Evolutionary conservation across 1,284 basidiomycete genomes (phyloP), one percentile per base, ranked within the genome.

Genomic region (Paramarasmius palmivorus): DNA sequence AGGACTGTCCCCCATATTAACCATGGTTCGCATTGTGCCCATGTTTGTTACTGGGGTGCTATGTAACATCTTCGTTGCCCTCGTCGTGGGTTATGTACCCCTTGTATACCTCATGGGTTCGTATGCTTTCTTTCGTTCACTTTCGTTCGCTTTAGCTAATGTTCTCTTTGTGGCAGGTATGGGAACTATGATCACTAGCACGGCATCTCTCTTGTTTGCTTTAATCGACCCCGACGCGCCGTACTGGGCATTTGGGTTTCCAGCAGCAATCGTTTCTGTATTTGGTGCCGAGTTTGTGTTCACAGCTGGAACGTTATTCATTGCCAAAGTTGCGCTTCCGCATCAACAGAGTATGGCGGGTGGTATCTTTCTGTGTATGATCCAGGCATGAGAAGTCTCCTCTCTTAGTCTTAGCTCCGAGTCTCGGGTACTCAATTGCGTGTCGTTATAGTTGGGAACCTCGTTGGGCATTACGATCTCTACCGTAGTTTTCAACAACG

Each of bases 211-310:
- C 26, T 73, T 94, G 4, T 90, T 93, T 58, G 89, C 90, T 0
- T 63, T 91, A 7, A 84, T 93, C 54, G 63, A 81, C 15, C 78
- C 84, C 0, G 56, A 71, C 2, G 76, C 76, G 2, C 68, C 83
- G 1, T 95, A 89, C 66, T 94, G 92, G 91, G 83, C 83, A 1
- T 88, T 81, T 55, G 86, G 86, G 14, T 94, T 96, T 72, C 89
- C 91, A 2, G 83, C 86, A 1, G 84, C 91, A 36, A 76, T 87
- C 57, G 62, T 91, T 53, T 72, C 78, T 14, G 90, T 92, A 22
- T 77, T 90, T 41, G 92, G 92, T 36, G 88, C 84, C 0, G 90
- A 93, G 65, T 90, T 93, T 62, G 82, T 92, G 14, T 92, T 87
- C 65, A 75, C 90, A 0, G 75, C 83, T 1, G 91, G 89, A 2